Conservation (phyloP, 2,329 filamentous ascomycete genomes). For the Neofusicoccum parvum region DNA sequence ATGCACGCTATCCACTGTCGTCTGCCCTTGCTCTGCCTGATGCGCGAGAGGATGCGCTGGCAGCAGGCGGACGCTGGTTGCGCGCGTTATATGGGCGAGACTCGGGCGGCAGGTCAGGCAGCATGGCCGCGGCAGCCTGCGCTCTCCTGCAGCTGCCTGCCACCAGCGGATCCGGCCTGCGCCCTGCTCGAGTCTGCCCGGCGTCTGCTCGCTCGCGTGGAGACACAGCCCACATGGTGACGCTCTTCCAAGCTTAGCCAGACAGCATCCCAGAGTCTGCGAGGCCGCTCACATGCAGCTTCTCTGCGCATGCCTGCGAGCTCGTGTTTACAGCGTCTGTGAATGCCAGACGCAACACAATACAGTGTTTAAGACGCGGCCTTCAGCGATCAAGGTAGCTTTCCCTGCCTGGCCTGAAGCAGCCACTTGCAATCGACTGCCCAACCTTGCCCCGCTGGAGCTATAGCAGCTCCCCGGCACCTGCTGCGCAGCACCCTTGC, state of each 20-base stretch:
- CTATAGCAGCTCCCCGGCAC: slow-evolving; percentile 20
- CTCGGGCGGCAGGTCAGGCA: slow-evolving; percentile 10
- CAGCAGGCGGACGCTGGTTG: neutral
- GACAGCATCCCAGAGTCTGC: neutral
- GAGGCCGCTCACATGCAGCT: neutral
- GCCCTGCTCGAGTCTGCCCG: neutral
- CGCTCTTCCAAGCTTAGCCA: neutral
- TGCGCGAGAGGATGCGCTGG: neutral
- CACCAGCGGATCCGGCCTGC: neutral
- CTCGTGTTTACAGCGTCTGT: neutral
- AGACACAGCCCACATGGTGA: neutral
- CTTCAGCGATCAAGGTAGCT: too few species aligned
- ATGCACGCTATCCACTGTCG: neutral
- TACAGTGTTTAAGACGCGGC: neutral
- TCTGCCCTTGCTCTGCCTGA: neutral
- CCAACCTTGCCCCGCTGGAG: slow-evolving; percentile 10
- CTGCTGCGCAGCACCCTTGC: slow-evolving; percentile 9
- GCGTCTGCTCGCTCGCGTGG: neutral
- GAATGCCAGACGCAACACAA: neutral
- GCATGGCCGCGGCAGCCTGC: slow-evolving; percentile 1
- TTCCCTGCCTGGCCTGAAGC: too few species aligned
- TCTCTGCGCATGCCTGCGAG: neutral
- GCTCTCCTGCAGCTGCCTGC: slow-evolving; percentile 6
- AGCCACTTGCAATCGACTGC: neutral
- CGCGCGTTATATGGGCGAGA: neutral